A percentile compares a stretch with the other conserved stretches of the same genome.
Conservation (phyloP, 345 rosid species). For the Erysimum cheiranthoides region DNA sequence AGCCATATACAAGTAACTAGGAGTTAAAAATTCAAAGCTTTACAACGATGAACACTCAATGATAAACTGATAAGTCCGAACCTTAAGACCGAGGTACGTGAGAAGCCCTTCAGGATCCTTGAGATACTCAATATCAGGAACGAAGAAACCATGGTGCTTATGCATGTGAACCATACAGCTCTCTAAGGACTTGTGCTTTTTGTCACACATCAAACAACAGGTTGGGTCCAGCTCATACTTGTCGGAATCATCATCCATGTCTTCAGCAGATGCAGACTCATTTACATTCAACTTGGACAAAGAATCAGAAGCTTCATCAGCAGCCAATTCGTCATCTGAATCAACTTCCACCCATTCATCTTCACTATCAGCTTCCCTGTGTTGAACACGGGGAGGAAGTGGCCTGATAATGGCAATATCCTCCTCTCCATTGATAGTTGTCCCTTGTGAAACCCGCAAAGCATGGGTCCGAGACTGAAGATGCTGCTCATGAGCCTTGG, state of each 20-base stretch:
- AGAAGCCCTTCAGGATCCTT: constrained; percentile 90
- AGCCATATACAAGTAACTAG: background rate
- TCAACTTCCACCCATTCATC: constrained; percentile 89
- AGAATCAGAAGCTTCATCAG: constrained; percentile 59
- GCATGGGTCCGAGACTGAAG: constrained; percentile 73
- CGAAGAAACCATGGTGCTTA: constrained; percentile 84
- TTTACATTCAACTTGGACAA: constrained; percentile 61
- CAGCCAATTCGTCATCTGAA: constrained; percentile 69
- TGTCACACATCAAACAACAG: constrained; percentile 90
- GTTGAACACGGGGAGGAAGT: constrained; percentile 52
- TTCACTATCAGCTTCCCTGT: constrained; percentile 60
- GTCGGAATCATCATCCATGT: constrained; percentile 48
- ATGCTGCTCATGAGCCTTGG: constrained; percentile 89
- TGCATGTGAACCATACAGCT: constrained; percentile 98
- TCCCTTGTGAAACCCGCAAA: constrained; percentile 65
- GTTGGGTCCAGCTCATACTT: constrained; percentile 69
- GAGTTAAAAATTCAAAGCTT: background rate
- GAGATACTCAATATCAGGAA: constrained; percentile 86
- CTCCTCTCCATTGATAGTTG: constrained; percentile 50
- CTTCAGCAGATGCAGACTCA: constrained; percentile 53
- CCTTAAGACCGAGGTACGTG: constrained; percentile 89
- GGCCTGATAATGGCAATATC: constrained; percentile 63
- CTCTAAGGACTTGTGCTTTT: constrained; percentile 60
- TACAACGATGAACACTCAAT: background rate
- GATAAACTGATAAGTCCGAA: constrained; percentile 34